A percentile compares a stretch with the other conserved stretches of the same genome.
phyloP scores from a whole-genome alignment of 257 asterid species.

The Primulina eburnea region DNA sequence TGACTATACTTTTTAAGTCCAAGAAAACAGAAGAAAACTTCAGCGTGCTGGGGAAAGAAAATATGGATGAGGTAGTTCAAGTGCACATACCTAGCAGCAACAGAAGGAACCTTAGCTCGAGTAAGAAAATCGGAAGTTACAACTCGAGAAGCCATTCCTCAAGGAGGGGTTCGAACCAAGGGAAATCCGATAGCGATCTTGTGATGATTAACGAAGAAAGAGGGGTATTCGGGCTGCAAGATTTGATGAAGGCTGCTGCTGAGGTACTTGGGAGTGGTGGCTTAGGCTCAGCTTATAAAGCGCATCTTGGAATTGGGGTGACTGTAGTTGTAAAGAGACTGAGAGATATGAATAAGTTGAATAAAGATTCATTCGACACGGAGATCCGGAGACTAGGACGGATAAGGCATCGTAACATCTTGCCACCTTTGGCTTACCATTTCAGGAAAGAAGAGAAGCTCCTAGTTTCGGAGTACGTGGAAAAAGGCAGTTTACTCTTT shows the following conservation, averaged over 20 bases:
- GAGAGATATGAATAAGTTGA: constrained; percentile 69
- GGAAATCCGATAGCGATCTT: constrained; percentile 42
- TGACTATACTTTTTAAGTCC: constrained; percentile 46
- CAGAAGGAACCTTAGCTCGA: constrained; percentile 31
- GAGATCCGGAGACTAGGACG: constrained; percentile 64
- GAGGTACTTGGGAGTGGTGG: constrained; percentile 89
- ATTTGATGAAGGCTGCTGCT: constrained; percentile 97
- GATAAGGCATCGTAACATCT: constrained; percentile 53
- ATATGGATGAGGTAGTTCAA: constrained; percentile 40
- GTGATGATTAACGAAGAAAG: constrained; percentile 66
- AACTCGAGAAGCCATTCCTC: constrained; percentile 34
- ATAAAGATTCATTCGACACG: constrained; percentile 55
- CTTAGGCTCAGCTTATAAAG: constrained; percentile 85
- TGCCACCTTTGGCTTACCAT: constrained; percentile 80
- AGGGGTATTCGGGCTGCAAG: constrained; percentile 67
- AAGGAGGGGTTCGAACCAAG: constrained; percentile 26
- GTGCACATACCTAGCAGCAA: constrained; percentile 39
- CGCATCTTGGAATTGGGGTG: constrained; percentile 57
- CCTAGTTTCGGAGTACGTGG: constrained; percentile 58
- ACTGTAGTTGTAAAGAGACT: constrained; percentile 86
- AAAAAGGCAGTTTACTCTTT: constrained; percentile 69
- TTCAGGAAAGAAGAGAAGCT: constrained; percentile 84
- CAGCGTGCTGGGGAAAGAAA: constrained; percentile 44
- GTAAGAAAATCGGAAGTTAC: constrained; percentile 32
- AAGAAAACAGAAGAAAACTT: constrained; percentile 44